Percentiles rank a stretch among this genome's conserved stretches.
Evolutionary conservation across 805 yeast species (phyloP).

Genomic region (Hanseniaspora vineae): DNA sequence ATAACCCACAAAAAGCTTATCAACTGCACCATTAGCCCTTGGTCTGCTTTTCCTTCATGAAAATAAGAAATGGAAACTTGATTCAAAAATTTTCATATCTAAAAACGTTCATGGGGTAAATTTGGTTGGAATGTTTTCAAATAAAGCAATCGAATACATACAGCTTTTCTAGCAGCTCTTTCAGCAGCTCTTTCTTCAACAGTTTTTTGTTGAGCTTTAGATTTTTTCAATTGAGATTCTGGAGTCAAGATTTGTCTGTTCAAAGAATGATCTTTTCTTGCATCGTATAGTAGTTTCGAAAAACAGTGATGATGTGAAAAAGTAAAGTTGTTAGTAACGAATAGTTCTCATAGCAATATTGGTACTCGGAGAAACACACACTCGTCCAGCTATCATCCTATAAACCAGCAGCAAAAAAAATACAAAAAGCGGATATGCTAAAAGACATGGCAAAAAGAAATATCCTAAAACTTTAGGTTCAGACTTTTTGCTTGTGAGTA

Average conservation of each 20-base stretch:
- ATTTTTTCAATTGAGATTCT: constrained; percentile 77
- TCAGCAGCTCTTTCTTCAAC: constrained; percentile 71
- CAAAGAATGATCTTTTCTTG: not conserved
- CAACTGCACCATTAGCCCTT: too few species aligned
- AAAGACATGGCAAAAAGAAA: too few species aligned
- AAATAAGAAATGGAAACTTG: too few species aligned
- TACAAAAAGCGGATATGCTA: not conserved
- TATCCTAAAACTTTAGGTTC: too few species aligned
- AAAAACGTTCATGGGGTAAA: too few species aligned
- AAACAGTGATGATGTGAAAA: not conserved
- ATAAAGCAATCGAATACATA: constrained; percentile 32
- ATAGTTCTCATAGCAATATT: not conserved
- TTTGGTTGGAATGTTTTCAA: too few species aligned
- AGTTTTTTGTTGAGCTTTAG: constrained; percentile 65
- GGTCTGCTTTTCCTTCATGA: too few species aligned
- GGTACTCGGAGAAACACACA: not conserved
- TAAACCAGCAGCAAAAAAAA: not conserved
- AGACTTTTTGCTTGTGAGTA: too few species aligned
- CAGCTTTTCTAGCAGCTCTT: constrained; percentile 65
- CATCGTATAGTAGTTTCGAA: not conserved
- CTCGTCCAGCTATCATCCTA: not conserved
- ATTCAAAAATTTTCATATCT: too few species aligned
- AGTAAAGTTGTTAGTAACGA: constrained; percentile 1
- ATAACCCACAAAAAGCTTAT: constrained; percentile 1
- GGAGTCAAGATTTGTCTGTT: constrained; percentile 40